Evolutionary conservation across 106 monocot genomes (phyloP).

Genomic region (Dendrobium nobile): DNA sequence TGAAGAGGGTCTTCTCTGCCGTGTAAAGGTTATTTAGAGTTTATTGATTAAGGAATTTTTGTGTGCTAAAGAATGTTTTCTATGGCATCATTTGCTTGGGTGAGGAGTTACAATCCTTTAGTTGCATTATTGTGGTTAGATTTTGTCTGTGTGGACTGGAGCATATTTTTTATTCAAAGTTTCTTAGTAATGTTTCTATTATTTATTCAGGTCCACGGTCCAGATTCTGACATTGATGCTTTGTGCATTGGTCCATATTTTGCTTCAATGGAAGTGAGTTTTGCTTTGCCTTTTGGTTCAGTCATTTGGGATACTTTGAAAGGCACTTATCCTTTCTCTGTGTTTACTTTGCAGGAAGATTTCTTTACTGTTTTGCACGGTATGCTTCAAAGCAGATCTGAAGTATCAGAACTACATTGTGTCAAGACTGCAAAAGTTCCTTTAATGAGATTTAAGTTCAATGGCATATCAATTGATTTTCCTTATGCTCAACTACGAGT

Average conservation of each 20-base stretch:
- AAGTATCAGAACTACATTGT: constrained; percentile 31
- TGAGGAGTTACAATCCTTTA: background rate
- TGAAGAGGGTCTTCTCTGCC: background rate
- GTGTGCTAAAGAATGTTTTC: background rate
- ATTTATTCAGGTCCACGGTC: constrained; percentile 27
- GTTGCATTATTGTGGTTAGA: background rate
- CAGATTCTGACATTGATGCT: constrained; percentile 42
- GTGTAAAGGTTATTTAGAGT: background rate
- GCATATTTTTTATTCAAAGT: background rate
- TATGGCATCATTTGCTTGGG: background rate
- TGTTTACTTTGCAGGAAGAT: constrained; percentile 28
- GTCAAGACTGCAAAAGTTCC: constrained; percentile 41
- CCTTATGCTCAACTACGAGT: constrained; percentile 31
- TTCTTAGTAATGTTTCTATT: background rate
- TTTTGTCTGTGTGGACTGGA: background rate
- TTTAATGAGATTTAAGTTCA: constrained; percentile 41
- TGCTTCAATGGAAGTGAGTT: constrained; percentile 33
- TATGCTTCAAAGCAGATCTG: constrained; percentile 31
- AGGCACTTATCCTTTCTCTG: background rate
- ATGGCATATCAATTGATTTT: constrained; percentile 38
- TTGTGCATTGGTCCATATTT: constrained; percentile 30
- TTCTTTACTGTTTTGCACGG: constrained; percentile 26
- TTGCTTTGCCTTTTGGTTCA: background rate
- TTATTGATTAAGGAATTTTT: background rate
- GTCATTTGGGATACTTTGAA: background rate